Percentiles rank a stretch among this genome's conserved stretches.
These are phyloP conservation scores for Penicillium sp. DNA, from an alignment of 2,329 filamentous ascomycete genomes.

Conservation along the genomic window DNA sequence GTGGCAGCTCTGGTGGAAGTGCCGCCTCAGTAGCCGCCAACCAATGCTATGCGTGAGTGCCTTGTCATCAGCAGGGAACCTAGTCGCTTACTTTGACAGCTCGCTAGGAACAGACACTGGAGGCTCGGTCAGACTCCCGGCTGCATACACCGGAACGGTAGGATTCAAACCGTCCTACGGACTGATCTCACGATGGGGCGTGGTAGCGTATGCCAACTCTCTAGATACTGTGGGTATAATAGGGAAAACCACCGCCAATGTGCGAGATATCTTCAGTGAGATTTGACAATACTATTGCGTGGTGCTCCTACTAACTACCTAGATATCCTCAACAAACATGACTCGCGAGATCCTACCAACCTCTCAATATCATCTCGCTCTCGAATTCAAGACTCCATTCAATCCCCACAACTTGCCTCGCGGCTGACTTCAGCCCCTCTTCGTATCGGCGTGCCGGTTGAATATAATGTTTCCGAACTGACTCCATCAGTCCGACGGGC, in stretches of 20 bases:
- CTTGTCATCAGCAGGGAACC: neutral
- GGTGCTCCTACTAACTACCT: constrained; percentile 11
- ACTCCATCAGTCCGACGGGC: constrained; percentile 64
- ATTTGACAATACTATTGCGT: neutral
- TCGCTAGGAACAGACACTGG: constrained; percentile 93
- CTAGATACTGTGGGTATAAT: constrained; percentile 85
- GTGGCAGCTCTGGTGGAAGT: constrained; percentile 91
- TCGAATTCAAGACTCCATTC: constrained; percentile 48
- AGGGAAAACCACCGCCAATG: constrained; percentile 53
- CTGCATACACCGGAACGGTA: constrained; percentile 77
- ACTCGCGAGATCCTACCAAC: constrained; percentile 73
- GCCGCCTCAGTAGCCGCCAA: constrained; percentile 74
- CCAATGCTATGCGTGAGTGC: constrained; percentile 57
- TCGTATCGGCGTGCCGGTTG: constrained; percentile 60
- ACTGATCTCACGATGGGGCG: constrained; percentile 77
- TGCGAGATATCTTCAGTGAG: constrained; percentile 54
- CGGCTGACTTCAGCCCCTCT: constrained; percentile 34
- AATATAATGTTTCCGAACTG: constrained; percentile 88
- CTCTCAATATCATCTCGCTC: constrained; percentile 58
- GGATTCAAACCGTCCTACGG: constrained; percentile 94
- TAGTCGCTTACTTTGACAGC: constrained; percentile 33
- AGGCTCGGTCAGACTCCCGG: constrained; percentile 81
- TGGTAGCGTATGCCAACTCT: constrained; percentile 89
- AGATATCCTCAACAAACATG: constrained; percentile 58
- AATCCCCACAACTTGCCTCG: constrained; percentile 21